These are phyloP conservation scores for Agaricales sp. DNA, from an alignment of 1,284 basidiomycete genomes.

Conservation along the genomic window DNA sequence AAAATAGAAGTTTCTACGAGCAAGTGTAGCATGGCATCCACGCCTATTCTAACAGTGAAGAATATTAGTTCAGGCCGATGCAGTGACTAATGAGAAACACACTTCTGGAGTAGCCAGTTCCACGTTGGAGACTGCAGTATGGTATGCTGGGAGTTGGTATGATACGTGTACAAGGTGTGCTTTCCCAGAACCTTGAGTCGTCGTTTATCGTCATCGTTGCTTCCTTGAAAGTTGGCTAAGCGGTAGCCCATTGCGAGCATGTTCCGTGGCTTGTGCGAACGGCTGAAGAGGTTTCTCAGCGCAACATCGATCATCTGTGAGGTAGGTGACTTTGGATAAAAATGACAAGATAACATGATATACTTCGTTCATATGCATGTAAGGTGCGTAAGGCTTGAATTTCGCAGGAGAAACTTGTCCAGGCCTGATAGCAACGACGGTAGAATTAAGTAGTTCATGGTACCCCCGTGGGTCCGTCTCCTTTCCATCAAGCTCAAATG, in stretches of 20 bases:
- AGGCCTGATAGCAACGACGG: slow-evolving; percentile 31
- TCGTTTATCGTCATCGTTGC: not conserved
- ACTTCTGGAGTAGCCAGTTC: slow-evolving; percentile 57
- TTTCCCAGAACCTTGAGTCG: not conserved
- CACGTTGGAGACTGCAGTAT: slow-evolving; percentile 57
- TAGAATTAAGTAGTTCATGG: slow-evolving; percentile 27
- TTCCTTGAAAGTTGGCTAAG: slow-evolving; percentile 27
- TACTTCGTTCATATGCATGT: slow-evolving; percentile 48
- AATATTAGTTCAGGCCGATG: not conserved
- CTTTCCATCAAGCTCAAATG: slow-evolving; percentile 11
- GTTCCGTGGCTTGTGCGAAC: slow-evolving; percentile 33
- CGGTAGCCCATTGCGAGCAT: slow-evolving; percentile 61
- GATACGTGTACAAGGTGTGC: not conserved
- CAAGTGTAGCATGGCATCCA: slow-evolving; percentile 62
- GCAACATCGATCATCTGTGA: slow-evolving; percentile 48
- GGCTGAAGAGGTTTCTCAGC: slow-evolving; percentile 39
- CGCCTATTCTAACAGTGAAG: slow-evolving; percentile 47
- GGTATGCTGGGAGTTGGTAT: slow-evolving; percentile 24
- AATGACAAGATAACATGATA: slow-evolving; percentile 14
- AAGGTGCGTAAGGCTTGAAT: slow-evolving; percentile 25
- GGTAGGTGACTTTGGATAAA: not conserved
- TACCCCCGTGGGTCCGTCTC: slow-evolving; percentile 28
- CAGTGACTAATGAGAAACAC: slow-evolving; percentile 7
- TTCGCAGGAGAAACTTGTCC: slow-evolving; percentile 8
- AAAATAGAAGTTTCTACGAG: slow-evolving; percentile 68